phyloP scores from a whole-genome alignment of 768 basidiomycete species.

The Boletus tomentosulus region DNA sequence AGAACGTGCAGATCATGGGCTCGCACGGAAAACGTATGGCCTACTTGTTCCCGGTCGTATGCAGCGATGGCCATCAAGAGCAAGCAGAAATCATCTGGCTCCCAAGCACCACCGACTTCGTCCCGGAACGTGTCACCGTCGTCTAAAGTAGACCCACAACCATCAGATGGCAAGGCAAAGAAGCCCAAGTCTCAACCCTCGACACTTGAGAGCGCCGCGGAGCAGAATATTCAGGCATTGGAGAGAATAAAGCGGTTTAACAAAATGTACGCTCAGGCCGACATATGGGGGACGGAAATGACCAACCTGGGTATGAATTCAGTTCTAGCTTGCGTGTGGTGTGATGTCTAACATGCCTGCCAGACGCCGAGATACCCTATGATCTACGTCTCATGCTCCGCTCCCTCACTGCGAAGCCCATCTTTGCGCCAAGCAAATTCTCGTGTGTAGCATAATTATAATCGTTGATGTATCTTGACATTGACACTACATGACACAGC shows the following conservation, averaged over 20 bases:
- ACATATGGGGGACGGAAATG: constrained; percentile 35
- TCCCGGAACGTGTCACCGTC: neutral
- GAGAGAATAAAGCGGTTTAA: constrained; percentile 33
- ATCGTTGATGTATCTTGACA: neutral
- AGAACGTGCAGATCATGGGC: constrained; percentile 7
- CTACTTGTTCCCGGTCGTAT: constrained; percentile 21
- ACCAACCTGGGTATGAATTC: constrained; percentile 21
- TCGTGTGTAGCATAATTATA: constrained; percentile 16
- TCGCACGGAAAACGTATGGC: constrained; percentile 28
- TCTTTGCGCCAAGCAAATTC: constrained; percentile 17
- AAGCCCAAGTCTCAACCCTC: constrained; percentile 10
- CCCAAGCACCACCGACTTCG: neutral
- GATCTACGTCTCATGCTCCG: constrained; percentile 22
- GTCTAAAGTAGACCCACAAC: constrained; percentile 6
- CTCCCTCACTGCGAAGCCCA: constrained; percentile 10
- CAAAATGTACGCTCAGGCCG: constrained; percentile 45
- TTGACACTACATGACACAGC: constrained; percentile 6
- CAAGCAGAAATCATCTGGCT: constrained; percentile 7
- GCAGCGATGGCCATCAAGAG: constrained; percentile 13
- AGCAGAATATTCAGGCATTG: constrained; percentile 36
- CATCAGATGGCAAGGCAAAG: constrained; percentile 2
- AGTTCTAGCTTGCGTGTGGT: neutral
- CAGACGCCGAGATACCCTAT: constrained; percentile 33
- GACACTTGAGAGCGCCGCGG: constrained; percentile 26
- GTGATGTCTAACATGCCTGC: neutral